These are phyloP conservation scores for Solanum hybrid DNA, from an alignment of 305 asterid species.

Conservation along the genomic window DNA sequence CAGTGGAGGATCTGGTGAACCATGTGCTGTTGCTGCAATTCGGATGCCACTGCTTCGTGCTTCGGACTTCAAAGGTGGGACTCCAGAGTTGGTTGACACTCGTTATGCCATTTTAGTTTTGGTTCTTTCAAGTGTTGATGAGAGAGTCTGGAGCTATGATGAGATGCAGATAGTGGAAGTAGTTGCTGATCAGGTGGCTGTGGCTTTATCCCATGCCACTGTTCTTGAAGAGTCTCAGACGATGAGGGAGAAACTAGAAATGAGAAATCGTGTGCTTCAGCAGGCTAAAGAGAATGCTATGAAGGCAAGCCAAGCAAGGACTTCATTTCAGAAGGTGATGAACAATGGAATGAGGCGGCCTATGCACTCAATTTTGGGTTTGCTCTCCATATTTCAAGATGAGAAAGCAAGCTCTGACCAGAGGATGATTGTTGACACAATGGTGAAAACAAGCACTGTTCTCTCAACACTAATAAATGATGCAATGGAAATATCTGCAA, in stretches of 20 bases:
- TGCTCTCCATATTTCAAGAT: slow-evolving; percentile 27
- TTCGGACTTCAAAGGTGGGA: slow-evolving; percentile 39
- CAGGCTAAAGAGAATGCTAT: slow-evolving; percentile 29
- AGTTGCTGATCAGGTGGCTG: slow-evolving; percentile 48
- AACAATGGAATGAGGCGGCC: slow-evolving; percentile 43
- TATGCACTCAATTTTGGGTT: slow-evolving; percentile 33
- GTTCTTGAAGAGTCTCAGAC: slow-evolving; percentile 36
- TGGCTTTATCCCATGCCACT: slow-evolving; percentile 38
- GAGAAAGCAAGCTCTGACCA: slow-evolving; percentile 20
- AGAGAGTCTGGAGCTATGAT: slow-evolving; percentile 18
- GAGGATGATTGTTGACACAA: slow-evolving; percentile 26
- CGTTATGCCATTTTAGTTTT: slow-evolving; percentile 31
- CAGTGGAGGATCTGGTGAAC: slow-evolving; percentile 23
- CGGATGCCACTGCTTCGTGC: slow-evolving; percentile 34
- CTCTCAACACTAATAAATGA: slow-evolving; percentile 31
- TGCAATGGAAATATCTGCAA: slow-evolving; percentile 38
- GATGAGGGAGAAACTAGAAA: slow-evolving; percentile 30
- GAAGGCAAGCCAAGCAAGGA: slow-evolving; percentile 40
- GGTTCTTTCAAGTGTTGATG: slow-evolving; percentile 24
- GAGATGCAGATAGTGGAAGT: slow-evolving; percentile 44
- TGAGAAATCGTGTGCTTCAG: slow-evolving; percentile 28
- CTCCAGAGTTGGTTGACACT: slow-evolving; percentile 29
- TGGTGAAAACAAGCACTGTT: slow-evolving; percentile 25
- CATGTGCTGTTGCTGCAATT: slow-evolving; percentile 31
- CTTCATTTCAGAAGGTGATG: slow-evolving; percentile 37